phyloP scores from a whole-genome alignment of 768 basidiomycete genomes.

The Podaxis sp. region DNA sequence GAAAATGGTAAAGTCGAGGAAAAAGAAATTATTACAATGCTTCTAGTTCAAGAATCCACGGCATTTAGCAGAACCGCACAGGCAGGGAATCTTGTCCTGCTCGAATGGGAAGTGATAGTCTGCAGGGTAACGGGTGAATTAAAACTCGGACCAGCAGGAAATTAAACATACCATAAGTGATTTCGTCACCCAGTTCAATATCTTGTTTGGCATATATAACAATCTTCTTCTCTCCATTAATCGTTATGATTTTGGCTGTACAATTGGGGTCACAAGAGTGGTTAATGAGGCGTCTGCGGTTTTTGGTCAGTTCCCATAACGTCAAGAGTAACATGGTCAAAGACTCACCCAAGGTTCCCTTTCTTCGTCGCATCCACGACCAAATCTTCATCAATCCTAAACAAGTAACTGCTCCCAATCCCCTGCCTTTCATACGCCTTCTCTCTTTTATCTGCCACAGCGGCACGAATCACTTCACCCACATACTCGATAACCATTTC shows the following conservation, averaged over 20 bases:
- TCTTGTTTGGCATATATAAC: slow-evolving; percentile 98
- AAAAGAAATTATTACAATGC: slow-evolving; percentile 22
- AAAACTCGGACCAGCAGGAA: slow-evolving; percentile 1
- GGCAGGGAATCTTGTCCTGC: slow-evolving; percentile 93
- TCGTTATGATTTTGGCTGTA: slow-evolving; percentile 87
- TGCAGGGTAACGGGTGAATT: slow-evolving; percentile 22
- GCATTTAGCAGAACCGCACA: slow-evolving; percentile 87
- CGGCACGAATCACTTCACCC: slow-evolving; percentile 92
- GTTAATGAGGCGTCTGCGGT: slow-evolving; percentile 86
- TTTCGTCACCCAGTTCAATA: slow-evolving; percentile 95
- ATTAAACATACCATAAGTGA: slow-evolving; percentile 82
- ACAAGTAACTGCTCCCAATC: slow-evolving; percentile 96
- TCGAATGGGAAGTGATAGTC: slow-evolving; percentile 99
- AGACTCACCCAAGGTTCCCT: slow-evolving; percentile 91
- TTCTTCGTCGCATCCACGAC: slow-evolving; percentile 99
- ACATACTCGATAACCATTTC: slow-evolving; percentile 99
- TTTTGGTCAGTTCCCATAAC: slow-evolving; percentile 7
- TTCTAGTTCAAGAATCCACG: slow-evolving; percentile 93
- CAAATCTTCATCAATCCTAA: slow-evolving; percentile 95
- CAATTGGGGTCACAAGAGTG: slow-evolving; percentile 97
- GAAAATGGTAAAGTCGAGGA: slow-evolving; percentile 9
- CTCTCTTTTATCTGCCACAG: slow-evolving; percentile 95
- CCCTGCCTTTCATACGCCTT: slow-evolving; percentile 96
- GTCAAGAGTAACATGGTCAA: slow-evolving; percentile 6
- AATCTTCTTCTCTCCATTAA: slow-evolving; percentile 93